Evolutionary conservation across 164 flowering plant genomes (phyloP), one percentile per base, ranked within the genome.

Genomic region (Stephania yunnanensis): DNA sequence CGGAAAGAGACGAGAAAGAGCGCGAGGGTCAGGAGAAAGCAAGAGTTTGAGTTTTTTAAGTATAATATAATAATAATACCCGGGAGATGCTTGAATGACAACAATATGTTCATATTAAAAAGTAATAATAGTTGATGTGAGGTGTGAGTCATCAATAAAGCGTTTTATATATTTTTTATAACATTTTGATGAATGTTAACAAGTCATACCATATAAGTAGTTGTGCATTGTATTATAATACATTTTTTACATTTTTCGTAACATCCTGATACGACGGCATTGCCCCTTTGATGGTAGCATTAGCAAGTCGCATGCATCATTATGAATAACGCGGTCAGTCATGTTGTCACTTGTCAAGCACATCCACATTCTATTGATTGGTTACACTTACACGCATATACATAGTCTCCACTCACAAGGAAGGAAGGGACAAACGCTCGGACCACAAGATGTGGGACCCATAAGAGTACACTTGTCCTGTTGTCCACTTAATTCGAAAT

Each of bases 1-100:
- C 69, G 30, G 69, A 66, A 30, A 66, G 69, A 45, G 69, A 66
- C 69, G 69, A 13, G n/a, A 13, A 36, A 66, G 69, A 17, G 66
- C n/a, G 66, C 10, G 25, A 61, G 65, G n/a, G 66, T 6, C 66
- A 61, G 66, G 9, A 61, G 66, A 61, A 61, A 61, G 66, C 66
- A 61, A 61, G 19, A n/a, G 64, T 58, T 58, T 50, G 2, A 7
- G 0, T 50, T 9, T 50, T 50, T 9, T 53, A 25, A 25, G 25
- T 25, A 25, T 17, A 15, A 17, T 15, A 17, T 58, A 58, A 58
- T 17, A 58, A 58, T 17, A 58, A 17, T 58, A 22, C 53, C 53
- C 25, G 25, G 25, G 25, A 25, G 25, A 25, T n/a, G n/a, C n/a
- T n/a, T n/a, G n/a, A n/a, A n/a, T 25, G 25, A 25, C 25, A 25